Base-by-base conservation (phyloP, 2,329 filamentous ascomycete species). In the Rasamsonia emersonii region DNA sequence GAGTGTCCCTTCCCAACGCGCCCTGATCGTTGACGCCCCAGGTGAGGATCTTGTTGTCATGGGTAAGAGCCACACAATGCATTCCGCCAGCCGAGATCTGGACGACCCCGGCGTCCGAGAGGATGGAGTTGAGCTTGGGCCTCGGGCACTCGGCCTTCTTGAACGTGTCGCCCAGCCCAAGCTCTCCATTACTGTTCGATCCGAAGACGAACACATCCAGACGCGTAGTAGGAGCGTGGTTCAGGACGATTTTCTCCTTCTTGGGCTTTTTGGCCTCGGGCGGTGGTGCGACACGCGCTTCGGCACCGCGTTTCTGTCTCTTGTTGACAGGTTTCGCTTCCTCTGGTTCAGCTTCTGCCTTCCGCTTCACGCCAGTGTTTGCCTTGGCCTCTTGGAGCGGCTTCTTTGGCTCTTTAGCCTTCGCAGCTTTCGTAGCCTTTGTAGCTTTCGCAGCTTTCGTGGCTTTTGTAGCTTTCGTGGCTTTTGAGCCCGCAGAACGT, bases 11-110 rank as follows among this genome's bases (percentile, higher is more conserved):
- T 24, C 82, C 82, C 14, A 86, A 68, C 10, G 82, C 79, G 42
- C 79, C 78, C 47, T 83, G 75, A 50, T 86, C 82, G 51, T 86
- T 86, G 44, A 86, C 82, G 31, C 82, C 82, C 82, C 82, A 88
- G 13, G 79, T 84, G 31, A 84, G 60, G 43, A 86, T 80, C 61
- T 75, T 77, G 65, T 84, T 82, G 54, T 86, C 78, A 40, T 74
- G 70, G 30, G 82, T 86, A 25, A 86, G 62, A 2, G 77, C 81
- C 36, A 79, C 65, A 28, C 68, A 73, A 58, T 88, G 82, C 81
- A 86, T 86, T 35, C 81, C 82, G 39, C 82, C 82, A 37, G 77
- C 75, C 23, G 79, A 74, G 35, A 86, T 58, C 55, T 79, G 73
- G 4, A 86, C 79, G 19, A 86, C 73, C 26, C 73, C 38, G 63